phyloP scores from a whole-genome alignment of 1,284 basidiomycete genomes.

The Testicularia cyperi region DNA sequence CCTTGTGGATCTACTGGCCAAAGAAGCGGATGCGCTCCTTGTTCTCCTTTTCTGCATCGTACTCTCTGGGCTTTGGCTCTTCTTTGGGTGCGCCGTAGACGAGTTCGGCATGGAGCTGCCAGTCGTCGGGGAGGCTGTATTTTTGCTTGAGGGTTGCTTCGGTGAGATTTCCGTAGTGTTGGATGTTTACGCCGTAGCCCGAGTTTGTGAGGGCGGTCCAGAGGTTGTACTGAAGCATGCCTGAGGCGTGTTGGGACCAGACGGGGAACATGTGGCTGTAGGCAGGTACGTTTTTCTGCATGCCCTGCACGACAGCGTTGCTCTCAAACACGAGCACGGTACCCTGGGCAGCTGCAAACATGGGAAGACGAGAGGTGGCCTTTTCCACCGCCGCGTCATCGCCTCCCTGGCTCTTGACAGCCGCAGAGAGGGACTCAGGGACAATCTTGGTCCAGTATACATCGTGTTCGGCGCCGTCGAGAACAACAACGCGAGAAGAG shows the following conservation, averaged over 20 bases:
- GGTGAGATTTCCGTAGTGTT: conserved; percentile 56
- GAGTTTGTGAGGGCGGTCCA: conserved; percentile 63
- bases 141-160: conserved; percentile 50
- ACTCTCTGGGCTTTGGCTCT: conserved; percentile 17
- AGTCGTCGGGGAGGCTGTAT: conserved; percentile 60
- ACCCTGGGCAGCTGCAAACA: conserved; percentile 62
- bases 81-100: conserved; percentile 61
- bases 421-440: conserved; percentile 37
- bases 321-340: conserved; percentile 63
- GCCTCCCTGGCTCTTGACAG: conserved; percentile 7
- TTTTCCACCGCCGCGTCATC: conserved; percentile 33
- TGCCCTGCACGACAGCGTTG: conserved; percentile 31
- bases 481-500: conserved; percentile 62
- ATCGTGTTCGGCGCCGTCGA: conserved; percentile 62
- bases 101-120: conserved; percentile 62
- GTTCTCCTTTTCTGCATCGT: conserved; percentile 19
- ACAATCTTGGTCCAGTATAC: conserved; percentile 62
- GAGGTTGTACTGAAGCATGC: conserved; percentile 61
- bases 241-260: conserved; percentile 40
- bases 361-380: conserved; percentile 49
- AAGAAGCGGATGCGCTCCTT: conserved; percentile 14
- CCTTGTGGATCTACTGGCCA: conserved; percentile 3
- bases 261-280: conserved; percentile 61
- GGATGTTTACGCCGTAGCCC: conserved; percentile 63
- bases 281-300: conserved; percentile 60